Base-by-base conservation (phyloP, 352 stramenopile species). In the Pythium grandisporangium region DNA sequence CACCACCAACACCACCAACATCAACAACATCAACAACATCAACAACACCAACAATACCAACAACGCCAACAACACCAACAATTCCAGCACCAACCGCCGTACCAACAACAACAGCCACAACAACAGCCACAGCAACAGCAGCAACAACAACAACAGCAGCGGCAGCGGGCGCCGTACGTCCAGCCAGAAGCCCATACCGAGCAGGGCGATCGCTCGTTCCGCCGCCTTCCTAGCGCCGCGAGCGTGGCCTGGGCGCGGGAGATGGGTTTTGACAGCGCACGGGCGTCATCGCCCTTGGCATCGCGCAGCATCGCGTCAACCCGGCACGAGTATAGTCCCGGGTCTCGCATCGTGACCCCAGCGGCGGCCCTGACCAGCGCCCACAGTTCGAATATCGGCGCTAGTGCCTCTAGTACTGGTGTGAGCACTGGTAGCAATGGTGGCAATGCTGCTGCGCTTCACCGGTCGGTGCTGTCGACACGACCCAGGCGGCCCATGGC, bases 1-100 rank as follows among this genome's bases (percentile, higher is more conserved):
- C 47, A 64, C 26, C 54, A 68, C 7, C 37, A 62, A n/a, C 51
- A 74, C 16, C 53, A 50, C 3, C 51, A 65, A 19, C 61, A 79
- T 14, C 52, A 55, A 24, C 51, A 49, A 6, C 61, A 70, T 22
- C 58, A 30, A 22, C 63, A 68, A 17, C 42, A 39, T 0, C 55
- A 70, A 26, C 44, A 71, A 37, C 63, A 66, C 8, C 37, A 16
- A 8, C 62, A 57, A 20, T 72, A 67, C 51, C 36, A 53, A 8
- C 59, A 72, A 20, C n/a, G n/a, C n/a, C n/a, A n/a, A 27, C 48
- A 41, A 2, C 34, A 38, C 10, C 33, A 29, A 1, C 26, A 43
- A 19, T 43, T 49, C 14, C 44, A 58, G 14, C 58, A 48, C 2
- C 51, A 57, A 14, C 58, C 48, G 6, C 36, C 35, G 2, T 16